Conservation (phyloP, 495 filamentous ascomycete genomes). For the Penicillium maclennaniae region DNA sequence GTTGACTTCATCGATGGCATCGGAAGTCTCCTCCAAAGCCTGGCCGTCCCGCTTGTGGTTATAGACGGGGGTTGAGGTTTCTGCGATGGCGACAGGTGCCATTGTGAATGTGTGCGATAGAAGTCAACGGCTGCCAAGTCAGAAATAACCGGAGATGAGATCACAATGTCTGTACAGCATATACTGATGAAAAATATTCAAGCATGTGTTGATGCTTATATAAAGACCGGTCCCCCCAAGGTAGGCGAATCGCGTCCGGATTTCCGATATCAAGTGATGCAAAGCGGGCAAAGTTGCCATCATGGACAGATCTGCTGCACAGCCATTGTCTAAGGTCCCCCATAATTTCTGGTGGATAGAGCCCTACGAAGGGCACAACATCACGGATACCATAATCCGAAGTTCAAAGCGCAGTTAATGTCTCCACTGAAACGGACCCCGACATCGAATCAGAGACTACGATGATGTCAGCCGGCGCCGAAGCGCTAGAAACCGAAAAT, state of each 20-base stretch:
- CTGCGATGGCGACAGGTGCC: constrained; percentile 31
- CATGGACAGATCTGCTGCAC: neutral
- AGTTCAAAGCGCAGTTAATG: neutral
- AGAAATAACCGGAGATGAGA: neutral
- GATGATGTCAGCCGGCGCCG: constrained; percentile 22
- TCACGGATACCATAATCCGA: constrained; percentile 30
- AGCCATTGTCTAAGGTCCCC: neutral
- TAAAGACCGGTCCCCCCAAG: constrained; percentile 8
- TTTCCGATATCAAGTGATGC: constrained; percentile 16
- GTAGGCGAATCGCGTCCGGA: constrained; percentile 16
- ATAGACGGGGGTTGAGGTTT: constrained; percentile 22
- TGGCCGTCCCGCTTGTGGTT: constrained; percentile 55
- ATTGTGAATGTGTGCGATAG: constrained; percentile 16
- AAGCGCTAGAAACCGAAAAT: no score
- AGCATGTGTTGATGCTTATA: constrained; percentile 15
- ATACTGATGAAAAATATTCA: neutral
- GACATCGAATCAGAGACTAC: neutral
- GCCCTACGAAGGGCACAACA: constrained; percentile 16
- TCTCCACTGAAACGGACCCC: neutral
- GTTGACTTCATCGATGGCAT: constrained; percentile 79
- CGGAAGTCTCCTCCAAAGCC: constrained; percentile 75
- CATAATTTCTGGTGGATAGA: constrained; percentile 17
- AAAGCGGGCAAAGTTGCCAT: constrained; percentile 4
- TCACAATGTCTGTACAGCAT: neutral
- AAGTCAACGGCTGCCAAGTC: neutral